Conservation (phyloP, 176 grass and related monocot species). For the Bothriochloa decipiens region DNA sequence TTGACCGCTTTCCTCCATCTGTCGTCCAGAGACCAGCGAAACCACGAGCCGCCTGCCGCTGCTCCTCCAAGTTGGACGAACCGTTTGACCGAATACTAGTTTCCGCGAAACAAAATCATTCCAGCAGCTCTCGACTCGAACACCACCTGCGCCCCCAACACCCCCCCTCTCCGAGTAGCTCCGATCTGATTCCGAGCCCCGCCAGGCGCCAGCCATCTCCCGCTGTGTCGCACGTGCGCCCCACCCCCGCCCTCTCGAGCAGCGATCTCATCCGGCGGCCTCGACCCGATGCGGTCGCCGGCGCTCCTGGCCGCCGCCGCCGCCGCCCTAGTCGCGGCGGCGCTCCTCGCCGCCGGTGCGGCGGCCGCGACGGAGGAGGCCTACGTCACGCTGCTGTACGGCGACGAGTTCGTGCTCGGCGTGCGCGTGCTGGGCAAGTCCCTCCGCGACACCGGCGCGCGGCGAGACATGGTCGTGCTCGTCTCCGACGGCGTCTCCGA, state of each 20-base stretch:
- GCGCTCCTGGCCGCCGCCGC: constrained; percentile 43
- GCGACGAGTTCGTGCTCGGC: constrained; percentile 94
- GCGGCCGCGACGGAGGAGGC: constrained; percentile 67
- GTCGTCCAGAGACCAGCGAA: constrained; percentile 16
- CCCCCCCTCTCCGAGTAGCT: too few relatives aligned
- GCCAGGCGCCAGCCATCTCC: neutral
- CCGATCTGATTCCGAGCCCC: constrained; percentile 22
- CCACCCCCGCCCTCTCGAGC: neutral
- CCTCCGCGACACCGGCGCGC: constrained; percentile 71
- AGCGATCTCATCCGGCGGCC: constrained; percentile 25
- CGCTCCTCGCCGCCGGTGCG: constrained; percentile 29
- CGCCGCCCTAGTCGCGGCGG: constrained; percentile 24
- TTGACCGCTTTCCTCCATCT: neutral
- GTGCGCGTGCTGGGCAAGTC: constrained; percentile 94
- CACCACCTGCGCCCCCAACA: neutral
- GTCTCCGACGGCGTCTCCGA: constrained; percentile 94
- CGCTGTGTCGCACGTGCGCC: constrained; percentile 25
- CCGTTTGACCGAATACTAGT: constrained; percentile 36
- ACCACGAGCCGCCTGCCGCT: neutral
- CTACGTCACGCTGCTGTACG: constrained; percentile 90
- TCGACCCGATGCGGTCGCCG: constrained; percentile 37
- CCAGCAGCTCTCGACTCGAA: neutral
- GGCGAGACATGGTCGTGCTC: constrained; percentile 80
- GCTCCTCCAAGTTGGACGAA: constrained; percentile 19
- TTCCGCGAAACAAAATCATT: neutral